Percentiles rank a stretch among this genome's conserved stretches.
These are phyloP conservation scores for Trypanosoma congolense DNA, from an alignment of 208 protist species.

Conservation along the genomic window DNA sequence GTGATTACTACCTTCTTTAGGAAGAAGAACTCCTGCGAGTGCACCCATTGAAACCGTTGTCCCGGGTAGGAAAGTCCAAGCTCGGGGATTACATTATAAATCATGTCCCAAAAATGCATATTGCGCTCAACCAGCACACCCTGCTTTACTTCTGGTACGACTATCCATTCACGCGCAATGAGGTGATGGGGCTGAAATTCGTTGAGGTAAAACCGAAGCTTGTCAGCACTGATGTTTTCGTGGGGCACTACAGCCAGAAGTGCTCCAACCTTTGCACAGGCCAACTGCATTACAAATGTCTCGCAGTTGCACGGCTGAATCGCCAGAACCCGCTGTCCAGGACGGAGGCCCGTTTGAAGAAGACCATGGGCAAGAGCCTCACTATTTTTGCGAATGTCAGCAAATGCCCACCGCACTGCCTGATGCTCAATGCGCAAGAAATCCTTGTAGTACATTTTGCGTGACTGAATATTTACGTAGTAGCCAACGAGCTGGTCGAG, in stretches of 20 bases:
- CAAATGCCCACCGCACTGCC: conserved; percentile 89
- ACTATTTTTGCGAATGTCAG: conserved; percentile 91
- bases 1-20: conserved; percentile 91
- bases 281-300: conserved; percentile 86
- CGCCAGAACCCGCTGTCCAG: conserved; percentile 77
- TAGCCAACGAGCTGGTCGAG: conserved; percentile 90
- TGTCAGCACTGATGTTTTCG: conserved; percentile 78
- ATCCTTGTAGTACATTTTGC: conserved; percentile 93
- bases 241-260: conserved; percentile 80
- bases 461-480: conserved; percentile 91
- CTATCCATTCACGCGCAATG: conserved; percentile 85
- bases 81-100: conserved; percentile 90
- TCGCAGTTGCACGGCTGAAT: conserved; percentile 91
- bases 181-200: conserved; percentile 88
- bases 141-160: conserved; percentile 79
- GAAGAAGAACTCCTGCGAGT: conserved; percentile 91
- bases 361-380: conserved; percentile 88
- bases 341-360: conserved; percentile 83
- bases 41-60: conserved; percentile 89
- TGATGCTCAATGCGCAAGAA: conserved; percentile 91
- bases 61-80: conserved; percentile 89
- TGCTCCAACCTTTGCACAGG: conserved; percentile 86
- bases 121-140: conserved; percentile 86
- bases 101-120: conserved; percentile 91
- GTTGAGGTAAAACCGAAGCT: conserved; percentile 89